Conservation (phyloP, 306 rosid genomes). For the Gastrolobium bilobum region DNA sequence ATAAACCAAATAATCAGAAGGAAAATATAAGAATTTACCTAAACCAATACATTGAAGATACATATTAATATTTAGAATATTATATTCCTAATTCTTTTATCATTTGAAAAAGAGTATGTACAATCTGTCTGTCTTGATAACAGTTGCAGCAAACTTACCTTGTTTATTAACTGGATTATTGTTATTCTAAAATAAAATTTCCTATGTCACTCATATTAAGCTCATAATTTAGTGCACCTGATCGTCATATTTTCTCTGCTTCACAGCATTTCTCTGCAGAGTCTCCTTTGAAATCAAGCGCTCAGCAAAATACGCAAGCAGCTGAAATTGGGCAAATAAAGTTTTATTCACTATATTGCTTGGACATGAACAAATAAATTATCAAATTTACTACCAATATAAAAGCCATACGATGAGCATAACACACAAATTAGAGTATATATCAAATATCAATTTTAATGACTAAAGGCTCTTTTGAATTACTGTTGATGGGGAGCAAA, state of each 20-base stretch:
- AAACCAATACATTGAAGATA: conserved; percentile 19
- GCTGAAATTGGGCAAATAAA: conserved; percentile 64
- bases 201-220: conserved; percentile 34
- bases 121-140: conserved; percentile 19
- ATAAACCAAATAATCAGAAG: conserved; percentile 31
- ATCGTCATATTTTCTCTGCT: conserved; percentile 68
- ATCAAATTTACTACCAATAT: conserved; percentile 25
- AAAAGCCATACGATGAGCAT: conserved; percentile 16
- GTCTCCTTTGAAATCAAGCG: conserved; percentile 78
- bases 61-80: conserved; percentile 31
- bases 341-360: conserved; percentile 41
- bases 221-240: conserved; percentile 67
- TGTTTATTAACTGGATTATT: conserved; percentile 22
- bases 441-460: conserved; percentile 28
- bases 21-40: conserved; percentile 5
- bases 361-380: conserved; percentile 30
- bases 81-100: conserved; percentile 27
- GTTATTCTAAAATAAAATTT: conserved; percentile 12
- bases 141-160: conserved; percentile 15
- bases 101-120: conserved; percentile 10
- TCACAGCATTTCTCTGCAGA: conserved; percentile 75
- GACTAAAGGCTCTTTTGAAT: conserved; percentile 17
- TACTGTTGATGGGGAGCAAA: conserved; percentile 28
- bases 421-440: conserved; percentile 25
- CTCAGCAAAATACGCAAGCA: conserved; percentile 74